These are phyloP conservation scores for Batkoa obscura DNA, from an alignment of 371 early-diverging fungal genomes.

Conservation along the genomic window DNA sequence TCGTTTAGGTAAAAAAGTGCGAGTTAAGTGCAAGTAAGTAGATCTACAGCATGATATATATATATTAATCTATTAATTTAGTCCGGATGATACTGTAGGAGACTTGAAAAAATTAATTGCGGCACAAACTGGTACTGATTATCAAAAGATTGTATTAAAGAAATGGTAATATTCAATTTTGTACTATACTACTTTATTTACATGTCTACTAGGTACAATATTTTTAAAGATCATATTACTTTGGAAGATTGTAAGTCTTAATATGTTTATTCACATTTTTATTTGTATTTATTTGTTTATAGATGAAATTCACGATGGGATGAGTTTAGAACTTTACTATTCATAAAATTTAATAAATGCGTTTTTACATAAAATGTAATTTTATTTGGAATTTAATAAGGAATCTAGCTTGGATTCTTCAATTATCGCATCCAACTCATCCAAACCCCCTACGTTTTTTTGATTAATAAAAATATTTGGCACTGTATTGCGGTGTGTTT, in stretches of 20 bases:
- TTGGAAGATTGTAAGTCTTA: conserved; percentile 58
- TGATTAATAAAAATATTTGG: background rate
- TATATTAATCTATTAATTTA: conserved; percentile 12
- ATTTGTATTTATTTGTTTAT: conserved; percentile 1
- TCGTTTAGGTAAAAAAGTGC: conserved; percentile 82
- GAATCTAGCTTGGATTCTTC: background rate
- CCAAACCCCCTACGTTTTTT: background rate
- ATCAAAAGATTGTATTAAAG: conserved; percentile 78
- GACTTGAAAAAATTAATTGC: conserved; percentile 84
- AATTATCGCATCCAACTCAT: background rate
- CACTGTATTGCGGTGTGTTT: background rate
- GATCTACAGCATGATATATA: background rate
- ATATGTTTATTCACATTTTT: background rate
- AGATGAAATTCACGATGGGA: conserved; percentile 84
- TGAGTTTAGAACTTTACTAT: conserved; percentile 76
- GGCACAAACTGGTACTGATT: conserved; percentile 82
- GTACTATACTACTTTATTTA: background rate
- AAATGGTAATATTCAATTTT: conserved; percentile 40
- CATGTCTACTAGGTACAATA: conserved; percentile 30
- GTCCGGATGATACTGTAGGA: conserved; percentile 70
- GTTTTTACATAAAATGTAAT: background rate
- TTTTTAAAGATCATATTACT: conserved; percentile 83
- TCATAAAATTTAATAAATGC: conserved; percentile 8
- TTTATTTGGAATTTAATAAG: too few relatives aligned
- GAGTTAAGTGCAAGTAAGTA: conserved; percentile 73